Conservation (phyloP, 208 protist genomes). For the Wallacemonas collosoma region DNA sequence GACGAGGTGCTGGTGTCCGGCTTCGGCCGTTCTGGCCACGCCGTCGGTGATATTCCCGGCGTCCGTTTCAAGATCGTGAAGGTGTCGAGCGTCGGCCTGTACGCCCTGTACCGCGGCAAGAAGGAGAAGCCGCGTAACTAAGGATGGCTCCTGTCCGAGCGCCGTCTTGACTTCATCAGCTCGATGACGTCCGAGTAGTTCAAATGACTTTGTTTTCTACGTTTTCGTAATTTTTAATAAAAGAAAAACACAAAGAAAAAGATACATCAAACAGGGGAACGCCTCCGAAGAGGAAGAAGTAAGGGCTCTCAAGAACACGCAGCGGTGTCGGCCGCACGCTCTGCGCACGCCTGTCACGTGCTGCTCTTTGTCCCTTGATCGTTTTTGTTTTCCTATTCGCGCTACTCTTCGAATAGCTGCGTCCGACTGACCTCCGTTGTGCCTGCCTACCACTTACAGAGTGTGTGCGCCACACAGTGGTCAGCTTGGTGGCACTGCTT, state of each 20-base stretch:
- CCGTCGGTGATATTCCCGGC: constrained; percentile 99
- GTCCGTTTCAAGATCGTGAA: constrained; percentile 98
- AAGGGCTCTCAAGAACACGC: background rate
- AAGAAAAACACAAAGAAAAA: constrained; percentile 10
- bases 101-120: constrained; percentile 96
- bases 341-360: no score
- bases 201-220: background rate
- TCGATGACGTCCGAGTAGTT: background rate
- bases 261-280: background rate
- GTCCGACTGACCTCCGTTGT: no score
- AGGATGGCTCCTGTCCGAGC: background rate
- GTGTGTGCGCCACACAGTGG: no score
- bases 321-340: background rate
- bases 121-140: constrained; percentile 99
- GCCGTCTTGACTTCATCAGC: background rate
- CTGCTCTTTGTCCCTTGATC: no score
- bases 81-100: constrained; percentile 96
- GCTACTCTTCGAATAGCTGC: no score
- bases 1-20: constrained; percentile 98
- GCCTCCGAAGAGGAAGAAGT: background rate
- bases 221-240: background rate
- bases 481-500: no score
- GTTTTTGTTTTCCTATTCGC: no score
- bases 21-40: constrained; percentile 97
- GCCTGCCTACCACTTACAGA: no score